Conservation (phyloP, 2,329 filamentous ascomycete species). For the Nemania bipapillata region DNA sequence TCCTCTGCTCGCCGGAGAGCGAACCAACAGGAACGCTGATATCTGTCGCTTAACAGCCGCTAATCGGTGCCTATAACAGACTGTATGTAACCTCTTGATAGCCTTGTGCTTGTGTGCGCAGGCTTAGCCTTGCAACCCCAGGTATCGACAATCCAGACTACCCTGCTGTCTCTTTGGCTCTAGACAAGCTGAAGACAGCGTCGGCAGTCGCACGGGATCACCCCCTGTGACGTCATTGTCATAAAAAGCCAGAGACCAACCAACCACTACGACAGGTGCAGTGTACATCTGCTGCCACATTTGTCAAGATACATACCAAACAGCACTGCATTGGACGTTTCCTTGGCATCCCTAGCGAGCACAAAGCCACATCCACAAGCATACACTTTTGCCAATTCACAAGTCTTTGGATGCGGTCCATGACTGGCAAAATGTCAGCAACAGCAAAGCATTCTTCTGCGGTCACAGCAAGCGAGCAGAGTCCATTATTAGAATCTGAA, state of each 20-base stretch:
- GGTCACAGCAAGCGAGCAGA: constrained; percentile 16
- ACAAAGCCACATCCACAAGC: neutral
- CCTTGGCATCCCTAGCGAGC: neutral
- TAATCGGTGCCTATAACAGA: neutral
- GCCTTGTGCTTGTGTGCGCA: constrained; percentile 9
- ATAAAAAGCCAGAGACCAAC: neutral
- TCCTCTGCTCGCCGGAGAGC: constrained; percentile 9
- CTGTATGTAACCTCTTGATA: neutral
- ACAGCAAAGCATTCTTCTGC: constrained; percentile 2
- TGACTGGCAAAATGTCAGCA: constrained; percentile 17
- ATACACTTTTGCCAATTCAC: neutral
- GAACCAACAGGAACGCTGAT: constrained; percentile 4
- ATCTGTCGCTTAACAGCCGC: neutral
- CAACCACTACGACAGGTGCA: neutral
- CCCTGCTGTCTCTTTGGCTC: neutral
- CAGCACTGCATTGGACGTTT: too few species aligned
- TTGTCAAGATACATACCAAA: neutral
- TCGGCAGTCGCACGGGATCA: neutral
- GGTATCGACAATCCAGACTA: neutral
- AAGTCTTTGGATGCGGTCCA: neutral
- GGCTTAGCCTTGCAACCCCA: neutral
- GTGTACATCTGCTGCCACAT: neutral
- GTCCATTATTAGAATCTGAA: constrained; percentile 19
- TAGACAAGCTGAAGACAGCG: constrained; percentile 3
- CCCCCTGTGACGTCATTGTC: neutral